Base-by-base conservation (phyloP, 1,284 basidiomycete genomes). In the Cystobasidium slooffiae region DNA sequence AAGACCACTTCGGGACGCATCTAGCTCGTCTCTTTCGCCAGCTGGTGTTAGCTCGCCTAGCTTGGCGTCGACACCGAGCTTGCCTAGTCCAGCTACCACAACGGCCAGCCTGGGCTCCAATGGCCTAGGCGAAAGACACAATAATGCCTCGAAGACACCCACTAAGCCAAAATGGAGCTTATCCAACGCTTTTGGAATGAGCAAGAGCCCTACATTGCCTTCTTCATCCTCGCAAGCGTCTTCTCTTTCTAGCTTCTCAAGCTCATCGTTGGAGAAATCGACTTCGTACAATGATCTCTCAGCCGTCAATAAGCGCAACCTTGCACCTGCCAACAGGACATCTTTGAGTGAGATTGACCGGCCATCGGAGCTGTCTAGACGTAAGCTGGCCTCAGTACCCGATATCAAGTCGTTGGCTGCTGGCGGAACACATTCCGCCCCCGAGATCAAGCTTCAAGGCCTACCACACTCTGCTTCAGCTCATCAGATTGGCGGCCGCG, bases 111-210 rank as follows among this genome's bases (percentile, higher is more conserved):
- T 75, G 58, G 31, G 41, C 39, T 52, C 31, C 20, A 39, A 20
- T 43, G 51, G 64, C 14, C 20, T 47, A 14, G 64, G 66, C 39
- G 67, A 74, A 39, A 74, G 76, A 53, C 73, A 69, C n/a, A 66
- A 63, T 4, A 72, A 66, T 56, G 73, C 68, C 20, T 70, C 72
- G 37, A 77, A 74, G 79, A 92, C 89, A 52, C 73, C 52, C 55
- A 77, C 53, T 20, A 75, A 72, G n/a, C 61, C 78, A 31, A 97
- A 97, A 83, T 97, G 94, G 94, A 96, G 93, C 79, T 93, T 97
- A 83, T 92, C 92, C 6, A 91, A 88, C 74, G 92, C 92, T 6
- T 85, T 97, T 58, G 70, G 76, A 64, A 77, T 76, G 46, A 74
- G 70, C 3, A 76, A 73, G n/a, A 94, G 91, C 78, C 87, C 93